Percentiles rank a stretch among this genome's conserved stretches.
phyloP scores from a whole-genome alignment of 1,139 yeast species.

The Spencermartinsiella ligniputridi region DNA sequence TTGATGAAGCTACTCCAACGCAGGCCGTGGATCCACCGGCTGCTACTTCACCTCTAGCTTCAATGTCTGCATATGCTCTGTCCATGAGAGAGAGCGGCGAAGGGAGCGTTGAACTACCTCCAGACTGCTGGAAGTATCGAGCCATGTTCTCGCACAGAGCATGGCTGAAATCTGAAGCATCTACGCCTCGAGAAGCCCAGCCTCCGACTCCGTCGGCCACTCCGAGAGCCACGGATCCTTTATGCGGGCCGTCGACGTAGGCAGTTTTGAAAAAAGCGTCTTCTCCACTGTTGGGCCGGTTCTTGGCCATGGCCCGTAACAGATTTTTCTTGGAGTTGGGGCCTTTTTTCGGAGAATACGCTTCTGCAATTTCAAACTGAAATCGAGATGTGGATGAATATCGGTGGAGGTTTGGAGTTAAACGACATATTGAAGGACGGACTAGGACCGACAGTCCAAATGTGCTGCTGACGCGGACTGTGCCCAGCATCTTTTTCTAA shows the following conservation, averaged over 20 bases:
- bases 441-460: no score
- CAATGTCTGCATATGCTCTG: slow-evolving; percentile 51
- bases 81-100: slow-evolving; percentile 51
- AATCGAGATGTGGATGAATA: slow-evolving; percentile 8
- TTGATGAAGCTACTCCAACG: slow-evolving; percentile 63
- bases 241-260: slow-evolving; percentile 33
- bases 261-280: slow-evolving; percentile 68
- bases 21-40: slow-evolving; percentile 98
- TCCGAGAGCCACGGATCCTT: slow-evolving; percentile 61
- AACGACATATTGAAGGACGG: no score
- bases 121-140: slow-evolving; percentile 14
- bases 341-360: slow-evolving; percentile 15
- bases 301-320: neutral
- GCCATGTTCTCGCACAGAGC: slow-evolving; percentile 34
- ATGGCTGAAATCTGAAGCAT: slow-evolving; percentile 48
- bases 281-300: slow-evolving; percentile 58
- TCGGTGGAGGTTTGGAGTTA: no score
- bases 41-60: slow-evolving; percentile 54
- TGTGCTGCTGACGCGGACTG: no score
- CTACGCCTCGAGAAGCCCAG: slow-evolving; percentile 90
- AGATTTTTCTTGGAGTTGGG: slow-evolving; percentile 1
- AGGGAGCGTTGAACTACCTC: slow-evolving; percentile 13
- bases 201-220: slow-evolving; percentile 99
- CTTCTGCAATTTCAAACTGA: slow-evolving; percentile 15
- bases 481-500: no score